Evolutionary conservation across 1,139 yeast species (phyloP).

Genomic region (Diutina neorugosa): DNA sequence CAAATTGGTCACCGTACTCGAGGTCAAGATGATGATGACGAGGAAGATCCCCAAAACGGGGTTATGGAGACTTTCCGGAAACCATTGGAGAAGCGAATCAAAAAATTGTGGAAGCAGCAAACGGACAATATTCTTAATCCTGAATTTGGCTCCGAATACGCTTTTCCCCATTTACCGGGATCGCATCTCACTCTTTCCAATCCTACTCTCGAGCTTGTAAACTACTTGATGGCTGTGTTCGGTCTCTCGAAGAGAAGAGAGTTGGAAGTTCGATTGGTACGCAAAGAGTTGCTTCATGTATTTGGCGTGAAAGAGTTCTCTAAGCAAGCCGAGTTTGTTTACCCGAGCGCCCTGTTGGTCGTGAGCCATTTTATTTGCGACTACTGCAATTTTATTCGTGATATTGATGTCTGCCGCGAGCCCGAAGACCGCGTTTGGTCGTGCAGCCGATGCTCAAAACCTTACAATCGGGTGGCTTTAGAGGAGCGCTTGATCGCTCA

Average conservation of each 20-base stretch:
- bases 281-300: conserved; percentile 60
- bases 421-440: conserved; percentile 40
- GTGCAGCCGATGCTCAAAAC: conserved; percentile 58
- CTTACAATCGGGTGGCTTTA: conserved; percentile 53
- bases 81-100: conserved; percentile 56
- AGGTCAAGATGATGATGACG: conserved; percentile 19
- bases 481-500: conserved; percentile 73
- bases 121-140: conserved; percentile 63
- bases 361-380: conserved; percentile 67
- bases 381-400: conserved; percentile 63
- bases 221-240: conserved; percentile 62
- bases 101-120: conserved; percentile 55
- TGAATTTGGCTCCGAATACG: conserved; percentile 50
- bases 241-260: conserved; percentile 51
- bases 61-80: conserved; percentile 43
- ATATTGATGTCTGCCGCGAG: conserved; percentile 75
- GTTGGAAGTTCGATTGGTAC: conserved; percentile 61
- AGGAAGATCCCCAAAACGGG: conserved; percentile 20
- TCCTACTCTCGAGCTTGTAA: conserved; percentile 73
- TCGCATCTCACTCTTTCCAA: conserved; percentile 47
- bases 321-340: conserved; percentile 56
- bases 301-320: conserved; percentile 82
- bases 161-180: conserved; percentile 65
- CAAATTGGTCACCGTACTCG: conserved; percentile 48
- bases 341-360: conserved; percentile 63